Evolutionary conservation across 2,329 filamentous ascomycete species (phyloP).

Genomic region (Talaromyces atroroseus): DNA sequence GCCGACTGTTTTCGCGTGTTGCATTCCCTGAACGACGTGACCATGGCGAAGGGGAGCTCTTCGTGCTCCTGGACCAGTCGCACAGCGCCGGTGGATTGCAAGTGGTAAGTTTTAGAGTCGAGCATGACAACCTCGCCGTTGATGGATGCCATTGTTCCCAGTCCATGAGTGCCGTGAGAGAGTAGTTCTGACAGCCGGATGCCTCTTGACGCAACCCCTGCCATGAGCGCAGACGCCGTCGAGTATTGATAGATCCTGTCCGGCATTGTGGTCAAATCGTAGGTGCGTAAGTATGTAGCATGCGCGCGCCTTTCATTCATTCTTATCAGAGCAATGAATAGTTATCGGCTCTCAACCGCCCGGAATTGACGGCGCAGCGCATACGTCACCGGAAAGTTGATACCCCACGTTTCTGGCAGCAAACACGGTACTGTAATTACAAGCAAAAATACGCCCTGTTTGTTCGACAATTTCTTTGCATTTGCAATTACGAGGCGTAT

Average conservation of each 20-base stretch:
- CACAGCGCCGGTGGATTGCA: conserved; percentile 5
- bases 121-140: conserved; percentile 14
- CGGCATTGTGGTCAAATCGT: conserved; percentile 1
- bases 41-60: conserved; percentile 13
- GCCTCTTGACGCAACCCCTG: conserved; percentile 11
- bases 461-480: too few species aligned
- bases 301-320: too few species aligned
- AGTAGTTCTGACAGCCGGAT: conserved; percentile 10
- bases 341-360: neutral
- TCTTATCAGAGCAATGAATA: too few species aligned
- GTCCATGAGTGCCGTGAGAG: conserved; percentile 10
- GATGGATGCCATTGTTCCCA: conserved; percentile 13
- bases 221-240: conserved; percentile 13
- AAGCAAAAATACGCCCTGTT: too few species aligned
- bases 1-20: conserved; percentile 7
- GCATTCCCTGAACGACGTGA: conserved; percentile 11
- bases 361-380: neutral
- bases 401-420: too few species aligned
- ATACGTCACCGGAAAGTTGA: neutral
- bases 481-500: too few species aligned
- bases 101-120: conserved; percentile 11
- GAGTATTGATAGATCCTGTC: conserved; percentile 14
- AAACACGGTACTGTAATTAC: too few species aligned
- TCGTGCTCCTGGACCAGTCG: conserved; percentile 9
- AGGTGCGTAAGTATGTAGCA: too few species aligned